Evolutionary conservation across 257 asterid genomes (phyloP).

Genomic region (Apocynum venetum): DNA sequence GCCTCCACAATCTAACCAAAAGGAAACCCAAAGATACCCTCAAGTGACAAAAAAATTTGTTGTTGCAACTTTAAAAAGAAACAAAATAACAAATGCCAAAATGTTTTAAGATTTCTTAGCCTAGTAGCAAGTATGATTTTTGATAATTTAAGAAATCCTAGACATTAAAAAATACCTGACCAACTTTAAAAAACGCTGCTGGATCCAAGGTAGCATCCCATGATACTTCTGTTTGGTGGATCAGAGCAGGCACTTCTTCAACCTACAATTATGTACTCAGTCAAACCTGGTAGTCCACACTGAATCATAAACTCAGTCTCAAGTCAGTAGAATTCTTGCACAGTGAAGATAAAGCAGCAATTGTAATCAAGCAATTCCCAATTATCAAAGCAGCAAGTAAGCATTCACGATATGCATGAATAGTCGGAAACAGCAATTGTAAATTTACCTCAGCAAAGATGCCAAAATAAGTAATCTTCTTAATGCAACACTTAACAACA

Average conservation of each 20-base stretch:
- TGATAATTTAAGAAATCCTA: background rate
- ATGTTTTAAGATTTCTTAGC: background rate
- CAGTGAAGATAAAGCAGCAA: background rate
- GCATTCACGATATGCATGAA: constrained; percentile 10
- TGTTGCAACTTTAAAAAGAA: background rate
- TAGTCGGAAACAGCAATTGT: background rate
- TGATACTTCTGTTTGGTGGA: constrained; percentile 94
- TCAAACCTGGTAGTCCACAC: constrained; percentile 10
- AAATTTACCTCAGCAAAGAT: constrained; percentile 83
- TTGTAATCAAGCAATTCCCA: background rate
- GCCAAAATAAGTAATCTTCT: constrained; percentile 84
- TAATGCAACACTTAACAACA: constrained; percentile 79
- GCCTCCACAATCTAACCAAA: constrained; percentile 80
- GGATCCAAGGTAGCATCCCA: constrained; percentile 96
- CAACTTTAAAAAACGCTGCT: constrained; percentile 71
- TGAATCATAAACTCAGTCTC: background rate
- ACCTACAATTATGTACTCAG: constrained; percentile 42
- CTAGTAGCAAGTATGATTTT: background rate
- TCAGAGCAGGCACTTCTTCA: constrained; percentile 88
- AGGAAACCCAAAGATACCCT: constrained; percentile 1
- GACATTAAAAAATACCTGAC: constrained; percentile 49
- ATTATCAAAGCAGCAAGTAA: background rate
- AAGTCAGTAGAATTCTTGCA: constrained; percentile 1
- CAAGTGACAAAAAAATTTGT: background rate
- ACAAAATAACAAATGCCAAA: background rate